Evolutionary conservation across 495 filamentous ascomycete genomes (phyloP).

Genomic region (Hypoxylon cercidicola): DNA sequence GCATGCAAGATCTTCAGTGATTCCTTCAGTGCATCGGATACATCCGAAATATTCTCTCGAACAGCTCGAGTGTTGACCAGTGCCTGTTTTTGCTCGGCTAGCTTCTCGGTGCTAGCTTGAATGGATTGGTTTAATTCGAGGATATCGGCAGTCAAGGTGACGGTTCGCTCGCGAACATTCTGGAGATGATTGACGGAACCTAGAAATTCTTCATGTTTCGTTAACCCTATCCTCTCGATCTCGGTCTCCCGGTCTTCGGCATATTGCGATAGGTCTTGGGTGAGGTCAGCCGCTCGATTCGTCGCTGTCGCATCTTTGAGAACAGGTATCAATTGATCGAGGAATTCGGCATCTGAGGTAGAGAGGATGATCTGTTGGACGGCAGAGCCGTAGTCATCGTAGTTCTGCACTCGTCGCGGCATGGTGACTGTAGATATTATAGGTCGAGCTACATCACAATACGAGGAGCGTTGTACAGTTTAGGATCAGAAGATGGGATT

Average conservation of each 20-base stretch:
- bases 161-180: conserved; percentile 87
- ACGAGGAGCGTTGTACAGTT: conserved; percentile 7
- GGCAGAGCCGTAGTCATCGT: conserved; percentile 65
- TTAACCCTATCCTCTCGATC: conserved; percentile 94
- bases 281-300: conserved; percentile 76
- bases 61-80: conserved; percentile 90
- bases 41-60: conserved; percentile 95
- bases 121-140: conserved; percentile 92
- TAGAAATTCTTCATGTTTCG: conserved; percentile 96
- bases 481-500: neutral
- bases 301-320: conserved; percentile 87
- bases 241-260: conserved; percentile 86
- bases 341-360: conserved; percentile 89
- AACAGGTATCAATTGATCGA: conserved; percentile 92
- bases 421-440: conserved; percentile 40
- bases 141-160: conserved; percentile 88
- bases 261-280: conserved; percentile 81
- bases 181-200: conserved; percentile 92
- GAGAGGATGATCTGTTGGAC: conserved; percentile 86
- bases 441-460: conserved; percentile 18
- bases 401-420: conserved; percentile 60
- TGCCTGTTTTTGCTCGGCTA: conserved; percentile 93
- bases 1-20: conserved; percentile 91
- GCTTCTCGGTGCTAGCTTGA: conserved; percentile 91
- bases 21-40: conserved; percentile 86